These are phyloP conservation scores for Fraxinus dipetala DNA, from an alignment of 305 asterid species.

Conservation along the genomic window DNA sequence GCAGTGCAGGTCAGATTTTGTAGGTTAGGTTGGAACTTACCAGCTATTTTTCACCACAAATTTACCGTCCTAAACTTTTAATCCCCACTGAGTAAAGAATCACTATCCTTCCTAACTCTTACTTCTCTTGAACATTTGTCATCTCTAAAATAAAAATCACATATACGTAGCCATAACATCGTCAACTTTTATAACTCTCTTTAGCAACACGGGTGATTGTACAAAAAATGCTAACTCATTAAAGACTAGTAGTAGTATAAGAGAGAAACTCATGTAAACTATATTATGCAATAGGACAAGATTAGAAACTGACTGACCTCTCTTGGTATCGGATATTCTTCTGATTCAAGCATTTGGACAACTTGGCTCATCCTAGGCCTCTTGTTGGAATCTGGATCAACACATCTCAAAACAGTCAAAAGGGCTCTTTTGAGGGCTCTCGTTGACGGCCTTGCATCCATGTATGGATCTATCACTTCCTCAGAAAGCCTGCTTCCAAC, in stretches of 20 bases:
- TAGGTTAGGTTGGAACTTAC: neutral
- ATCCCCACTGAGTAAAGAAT: neutral
- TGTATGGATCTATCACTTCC: slow-evolving; percentile 90
- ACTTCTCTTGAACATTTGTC: neutral
- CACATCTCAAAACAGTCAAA: slow-evolving; percentile 89
- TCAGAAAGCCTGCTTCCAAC: slow-evolving; percentile 86
- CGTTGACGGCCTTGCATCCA: slow-evolving; percentile 77
- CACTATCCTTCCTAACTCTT: neutral
- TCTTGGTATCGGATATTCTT: slow-evolving; percentile 93
- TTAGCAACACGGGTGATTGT: neutral
- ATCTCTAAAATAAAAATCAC: neutral
- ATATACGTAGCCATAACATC: neutral
- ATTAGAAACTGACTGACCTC: slow-evolving; percentile 50
- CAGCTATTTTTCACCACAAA: neutral
- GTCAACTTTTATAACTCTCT: neutral
- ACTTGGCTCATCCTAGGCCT: slow-evolving; percentile 96
- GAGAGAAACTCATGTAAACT: neutral
- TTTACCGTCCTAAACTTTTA: neutral
- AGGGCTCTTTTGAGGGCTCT: slow-evolving; percentile 87
- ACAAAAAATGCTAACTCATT: neutral
- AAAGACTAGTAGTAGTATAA: neutral
- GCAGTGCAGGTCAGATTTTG: neutral
- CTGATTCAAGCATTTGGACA: slow-evolving; percentile 95
- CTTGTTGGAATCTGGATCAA: slow-evolving; percentile 95
- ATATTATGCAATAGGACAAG: neutral